Conservation (phyloP, 2,329 filamentous ascomycete genomes). For the Camptophora hylomeconis region DNA sequence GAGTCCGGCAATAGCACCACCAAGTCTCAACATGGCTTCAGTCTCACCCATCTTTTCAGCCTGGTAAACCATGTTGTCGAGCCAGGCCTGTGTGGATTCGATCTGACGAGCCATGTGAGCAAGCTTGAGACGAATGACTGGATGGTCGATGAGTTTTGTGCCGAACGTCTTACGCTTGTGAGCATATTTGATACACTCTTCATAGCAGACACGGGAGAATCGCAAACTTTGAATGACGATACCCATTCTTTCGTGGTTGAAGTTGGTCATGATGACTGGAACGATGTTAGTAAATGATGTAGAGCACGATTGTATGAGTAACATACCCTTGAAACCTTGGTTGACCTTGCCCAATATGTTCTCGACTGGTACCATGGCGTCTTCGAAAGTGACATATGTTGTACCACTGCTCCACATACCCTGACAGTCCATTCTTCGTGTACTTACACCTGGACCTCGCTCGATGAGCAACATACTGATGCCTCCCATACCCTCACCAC, state of each 20-base stretch:
- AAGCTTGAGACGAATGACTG: slow-evolving; percentile 93
- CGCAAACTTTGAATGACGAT: slow-evolving; percentile 96
- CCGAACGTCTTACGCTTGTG: slow-evolving; percentile 96
- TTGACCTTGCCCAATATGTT: slow-evolving; percentile 97
- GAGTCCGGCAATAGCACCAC: slow-evolving; percentile 81
- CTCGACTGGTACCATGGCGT: slow-evolving; percentile 98
- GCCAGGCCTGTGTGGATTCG: slow-evolving; percentile 92
- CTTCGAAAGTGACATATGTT: slow-evolving; percentile 95
- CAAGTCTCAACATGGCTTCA: slow-evolving; percentile 90
- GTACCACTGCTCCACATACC: slow-evolving; percentile 93
- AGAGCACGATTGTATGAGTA: slow-evolving; percentile 14
- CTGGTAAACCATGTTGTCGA: slow-evolving; percentile 90
- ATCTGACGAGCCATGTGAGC: slow-evolving; percentile 98
- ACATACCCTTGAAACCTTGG: slow-evolving; percentile 73
- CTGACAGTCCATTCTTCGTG: slow-evolving; percentile 94
- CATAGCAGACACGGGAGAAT: slow-evolving; percentile 92
- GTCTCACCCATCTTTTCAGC: slow-evolving; percentile 85
- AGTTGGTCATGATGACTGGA: slow-evolving; percentile 94
- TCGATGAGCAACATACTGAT: slow-evolving; percentile 86
- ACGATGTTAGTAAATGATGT: slow-evolving; percentile 4
- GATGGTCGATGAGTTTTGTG: slow-evolving; percentile 91
- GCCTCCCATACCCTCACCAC: slow-evolving; percentile 80
- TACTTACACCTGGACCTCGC: slow-evolving; percentile 76
- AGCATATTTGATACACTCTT: slow-evolving; percentile 91
- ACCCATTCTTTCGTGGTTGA: slow-evolving; percentile 97